Percentiles rank a stretch among this genome's conserved stretches.
Conservation (phyloP, 345 rosid species). For the Bruguiera gymnorhiza region DNA sequence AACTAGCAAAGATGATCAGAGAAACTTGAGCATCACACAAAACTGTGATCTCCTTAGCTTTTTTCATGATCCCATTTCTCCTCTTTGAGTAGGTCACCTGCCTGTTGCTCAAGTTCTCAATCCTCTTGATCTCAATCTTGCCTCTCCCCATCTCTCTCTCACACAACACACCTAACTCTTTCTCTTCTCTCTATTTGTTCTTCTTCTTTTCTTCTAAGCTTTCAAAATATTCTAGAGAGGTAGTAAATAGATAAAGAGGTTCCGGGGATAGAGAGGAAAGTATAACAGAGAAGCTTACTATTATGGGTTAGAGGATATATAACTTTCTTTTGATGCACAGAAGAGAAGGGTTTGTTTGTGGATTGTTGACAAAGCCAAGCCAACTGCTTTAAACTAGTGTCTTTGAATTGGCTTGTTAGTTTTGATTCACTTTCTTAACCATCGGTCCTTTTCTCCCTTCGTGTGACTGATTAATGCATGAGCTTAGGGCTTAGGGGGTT, state of each 20-base stretch:
- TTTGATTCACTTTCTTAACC: slow-evolving; percentile 37
- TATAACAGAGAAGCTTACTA: slow-evolving; percentile 36
- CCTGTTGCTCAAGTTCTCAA: slow-evolving; percentile 73
- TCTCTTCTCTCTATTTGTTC: slow-evolving; percentile 12
- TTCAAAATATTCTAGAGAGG: slow-evolving; percentile 13
- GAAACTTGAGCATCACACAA: slow-evolving; percentile 72
- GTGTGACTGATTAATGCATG: slow-evolving; percentile 1
- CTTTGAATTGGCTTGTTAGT: slow-evolving; percentile 20
- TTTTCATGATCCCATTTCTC: slow-evolving; percentile 67
- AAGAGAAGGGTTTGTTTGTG: slow-evolving; percentile 44
- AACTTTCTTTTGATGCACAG: slow-evolving; percentile 53
- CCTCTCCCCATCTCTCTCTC: slow-evolving; percentile 64
- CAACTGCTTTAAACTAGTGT: slow-evolving; percentile 25
- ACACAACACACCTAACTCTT: not conserved
- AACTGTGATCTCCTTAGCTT: slow-evolving; percentile 71
- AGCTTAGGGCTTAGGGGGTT: not conserved
- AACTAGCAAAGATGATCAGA: slow-evolving; percentile 55
- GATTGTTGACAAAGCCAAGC: slow-evolving; percentile 39
- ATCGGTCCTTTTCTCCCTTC: slow-evolving; percentile 16
- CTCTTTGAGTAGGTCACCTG: slow-evolving; percentile 77
- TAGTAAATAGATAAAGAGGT: no score
- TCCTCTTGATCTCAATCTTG: slow-evolving; percentile 76
- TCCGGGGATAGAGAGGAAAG: slow-evolving; percentile 8
- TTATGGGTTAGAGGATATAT: slow-evolving; percentile 39
- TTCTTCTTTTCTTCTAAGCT: slow-evolving; percentile 7